Evolutionary conservation across 192 early-diverging fungal genomes (phyloP), one percentile per base, ranked within the genome.

Genomic region (Helicostylum pulchrum): DNA sequence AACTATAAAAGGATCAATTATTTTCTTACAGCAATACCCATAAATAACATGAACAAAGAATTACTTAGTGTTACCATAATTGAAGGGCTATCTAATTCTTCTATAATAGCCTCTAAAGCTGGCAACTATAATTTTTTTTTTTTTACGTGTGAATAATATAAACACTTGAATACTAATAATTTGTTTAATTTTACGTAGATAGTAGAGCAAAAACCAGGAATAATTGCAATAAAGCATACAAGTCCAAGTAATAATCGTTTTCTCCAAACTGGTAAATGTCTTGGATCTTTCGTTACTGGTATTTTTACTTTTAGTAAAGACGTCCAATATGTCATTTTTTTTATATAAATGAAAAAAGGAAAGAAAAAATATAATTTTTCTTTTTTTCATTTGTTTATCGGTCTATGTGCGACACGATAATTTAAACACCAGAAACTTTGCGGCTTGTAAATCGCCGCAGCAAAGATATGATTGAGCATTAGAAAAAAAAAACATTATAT

Each of bases 21-120:
- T 7, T 7, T 34, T 4, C 52, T 62, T 34, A 53, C 59, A 62
- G 76, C 74, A 42, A 81, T 76, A 30, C 79, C 79, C 73, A 81
- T 81, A 60, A 81, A 81, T 11, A 81, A 64, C 56, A 81, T 78
- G 31, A 74, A 81, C 31, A 81, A 60, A 32, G 76, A 76, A 49
- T 66, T 72, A 39, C 63, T 66, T 17, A 72, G 32, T 8, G 71
- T 72, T 2, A 72, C 71, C 45, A 62, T 64, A 52, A 72, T 72
- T 7, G 64, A 62, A 17, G 67, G 53, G n/a, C 59, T 62, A 26
- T 68, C 17, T 14, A 68, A 62, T 44, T 68, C 59, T 15, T 15
- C 15, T 5, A 43, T 68, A 34, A 68, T 43, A 7, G 21, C 42
- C 8, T 61, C 59, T 32, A 68, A 46, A 21, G 65, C 71, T 30